Evolutionary conservation across 441 rosid genomes (phyloP).

Genomic region (Populus hybrid): DNA sequence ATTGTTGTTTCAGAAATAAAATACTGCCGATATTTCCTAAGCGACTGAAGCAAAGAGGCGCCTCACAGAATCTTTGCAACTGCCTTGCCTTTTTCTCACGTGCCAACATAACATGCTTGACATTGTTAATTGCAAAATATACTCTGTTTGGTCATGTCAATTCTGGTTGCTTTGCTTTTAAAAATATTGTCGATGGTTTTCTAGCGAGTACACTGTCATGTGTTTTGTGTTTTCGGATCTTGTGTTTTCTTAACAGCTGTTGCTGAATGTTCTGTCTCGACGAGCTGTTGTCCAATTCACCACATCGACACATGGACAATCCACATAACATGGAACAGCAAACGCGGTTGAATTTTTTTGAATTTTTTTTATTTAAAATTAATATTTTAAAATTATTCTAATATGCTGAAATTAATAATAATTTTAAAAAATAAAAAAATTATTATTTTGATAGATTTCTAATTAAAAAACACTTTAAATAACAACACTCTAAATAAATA

Average conservation of each 20-base stretch:
- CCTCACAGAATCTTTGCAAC: neutral
- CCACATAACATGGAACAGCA: neutral
- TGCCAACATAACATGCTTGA: neutral
- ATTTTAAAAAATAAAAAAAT: no score
- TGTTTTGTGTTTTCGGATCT: neutral
- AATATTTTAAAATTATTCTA: no score
- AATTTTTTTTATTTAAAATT: no score
- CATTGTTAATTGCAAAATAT: neutral
- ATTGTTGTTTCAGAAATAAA: neutral
- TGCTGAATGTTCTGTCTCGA: neutral
- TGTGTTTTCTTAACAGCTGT: neutral
- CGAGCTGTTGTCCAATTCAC: neutral
- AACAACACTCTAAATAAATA: no score
- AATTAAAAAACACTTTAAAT: no score
- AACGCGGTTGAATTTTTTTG: no score
- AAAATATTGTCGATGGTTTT: neutral
- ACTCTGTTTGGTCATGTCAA: no score
- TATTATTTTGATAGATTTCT: no score
- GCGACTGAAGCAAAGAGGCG: neutral
- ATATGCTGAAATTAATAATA: no score
- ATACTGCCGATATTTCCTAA: neutral
- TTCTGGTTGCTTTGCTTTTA: neutral
- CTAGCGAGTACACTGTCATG: neutral
- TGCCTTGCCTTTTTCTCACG: neutral
- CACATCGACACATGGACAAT: neutral